Percentiles rank a stretch among this genome's conserved stretches.
Conservation (phyloP, 2,329 filamentous ascomycete species). For the Domatiomyces globalis region DNA sequence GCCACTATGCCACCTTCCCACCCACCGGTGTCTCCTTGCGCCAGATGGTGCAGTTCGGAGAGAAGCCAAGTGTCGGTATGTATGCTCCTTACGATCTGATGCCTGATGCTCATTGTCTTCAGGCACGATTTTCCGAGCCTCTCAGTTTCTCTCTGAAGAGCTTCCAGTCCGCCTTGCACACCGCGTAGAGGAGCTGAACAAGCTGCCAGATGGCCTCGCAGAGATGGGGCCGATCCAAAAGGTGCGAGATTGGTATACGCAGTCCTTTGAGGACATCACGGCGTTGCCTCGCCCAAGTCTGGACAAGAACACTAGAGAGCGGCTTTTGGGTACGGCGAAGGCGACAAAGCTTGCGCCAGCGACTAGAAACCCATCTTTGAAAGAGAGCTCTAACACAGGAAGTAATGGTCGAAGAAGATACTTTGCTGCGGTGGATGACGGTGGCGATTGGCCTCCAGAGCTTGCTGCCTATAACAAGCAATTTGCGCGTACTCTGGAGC, state of each 20-base stretch:
- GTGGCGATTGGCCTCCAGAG: conserved; percentile 81
- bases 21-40: conserved; percentile 90
- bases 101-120: not conserved
- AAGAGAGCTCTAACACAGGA: conserved; percentile 39
- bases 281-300: conserved; percentile 65
- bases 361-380: conserved; percentile 79
- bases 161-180: conserved; percentile 92
- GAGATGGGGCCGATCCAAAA: conserved; percentile 95
- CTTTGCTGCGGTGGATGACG: conserved; percentile 83
- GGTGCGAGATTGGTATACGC: conserved; percentile 96
- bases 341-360: conserved; percentile 58
- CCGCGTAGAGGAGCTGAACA: conserved; percentile 83
- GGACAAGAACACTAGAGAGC: conserved; percentile 58
- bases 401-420: conserved; percentile 51
- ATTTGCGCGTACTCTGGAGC: conserved; percentile 76
- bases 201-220: conserved; percentile 85
- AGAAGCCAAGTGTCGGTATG: conserved; percentile 77
- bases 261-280: conserved; percentile 99
- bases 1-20: conserved; percentile 91
- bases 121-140: conserved; percentile 94
- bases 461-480: conserved; percentile 85
- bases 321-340: conserved; percentile 46
- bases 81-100: not conserved
- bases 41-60: conserved; percentile 98
- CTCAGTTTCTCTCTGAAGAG: conserved; percentile 96